Conservation (phyloP, 345 rosid species). For the Ceriops decandra region DNA sequence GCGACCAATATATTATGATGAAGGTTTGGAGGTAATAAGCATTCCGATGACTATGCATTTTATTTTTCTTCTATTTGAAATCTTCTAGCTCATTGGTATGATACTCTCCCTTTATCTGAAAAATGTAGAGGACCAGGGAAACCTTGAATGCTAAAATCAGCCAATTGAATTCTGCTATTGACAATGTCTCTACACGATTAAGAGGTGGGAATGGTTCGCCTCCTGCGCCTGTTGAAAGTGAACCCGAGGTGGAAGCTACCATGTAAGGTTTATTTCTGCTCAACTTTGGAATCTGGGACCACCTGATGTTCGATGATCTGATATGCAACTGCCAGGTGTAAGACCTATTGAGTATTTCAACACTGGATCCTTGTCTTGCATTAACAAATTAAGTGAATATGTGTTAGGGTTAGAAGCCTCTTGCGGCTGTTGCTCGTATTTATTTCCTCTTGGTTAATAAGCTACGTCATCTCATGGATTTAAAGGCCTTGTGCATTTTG, state of each 20-base stretch:
- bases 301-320: background rate
- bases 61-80: too few relatives aligned
- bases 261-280: slow-evolving; percentile 24
- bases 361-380: background rate
- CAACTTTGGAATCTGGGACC: background rate
- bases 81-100: background rate
- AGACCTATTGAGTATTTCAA: background rate
- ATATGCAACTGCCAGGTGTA: background rate
- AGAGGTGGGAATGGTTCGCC: slow-evolving; percentile 60
- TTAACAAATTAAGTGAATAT: background rate
- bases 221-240: slow-evolving; percentile 41
- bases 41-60: background rate
- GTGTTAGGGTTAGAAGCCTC: background rate
- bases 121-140: slow-evolving; percentile 72
- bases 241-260: slow-evolving; percentile 68
- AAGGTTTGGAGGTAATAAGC: slow-evolving; percentile 68
- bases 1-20: slow-evolving; percentile 76
- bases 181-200: slow-evolving; percentile 81
- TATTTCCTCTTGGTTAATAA: background rate
- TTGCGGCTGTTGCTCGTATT: background rate
- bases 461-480: too few relatives aligned
- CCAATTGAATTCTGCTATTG: slow-evolving; percentile 89
- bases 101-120: background rate
- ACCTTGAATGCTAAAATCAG: slow-evolving; percentile 75
- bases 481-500: too few relatives aligned